Percentiles rank a stretch among this genome's conserved stretches.
Conservation (phyloP, 306 rosid genomes). For the Cucurbita argyrosperma region DNA sequence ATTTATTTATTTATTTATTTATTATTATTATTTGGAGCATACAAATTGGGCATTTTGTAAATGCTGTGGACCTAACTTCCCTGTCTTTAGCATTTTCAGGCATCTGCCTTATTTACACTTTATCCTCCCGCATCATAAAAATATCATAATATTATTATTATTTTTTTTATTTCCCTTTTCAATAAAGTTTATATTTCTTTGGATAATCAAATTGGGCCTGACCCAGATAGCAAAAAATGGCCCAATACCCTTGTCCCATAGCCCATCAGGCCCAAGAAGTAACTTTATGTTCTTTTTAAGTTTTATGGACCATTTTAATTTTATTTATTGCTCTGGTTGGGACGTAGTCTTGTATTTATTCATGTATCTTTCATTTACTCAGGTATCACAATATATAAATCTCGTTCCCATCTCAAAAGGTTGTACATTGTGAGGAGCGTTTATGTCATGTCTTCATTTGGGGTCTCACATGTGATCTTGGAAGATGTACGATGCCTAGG, state of each 20-base stretch:
- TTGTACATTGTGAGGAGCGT: too few species aligned
- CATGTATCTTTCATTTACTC: too few species aligned
- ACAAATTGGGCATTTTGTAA: constrained; percentile 21
- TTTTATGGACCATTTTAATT: too few species aligned
- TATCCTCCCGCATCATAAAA: neutral
- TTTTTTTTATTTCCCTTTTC: too few species aligned
- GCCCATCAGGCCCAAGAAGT: neutral
- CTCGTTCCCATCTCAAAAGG: too few species aligned
- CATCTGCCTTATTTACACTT: neutral
- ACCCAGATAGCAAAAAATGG: neutral
- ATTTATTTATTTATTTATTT: too few species aligned
- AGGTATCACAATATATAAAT: too few species aligned
- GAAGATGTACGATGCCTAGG: neutral
- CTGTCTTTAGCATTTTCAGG: neutral
- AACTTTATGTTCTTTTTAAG: too few species aligned
- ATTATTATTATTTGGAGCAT: constrained; percentile 31
- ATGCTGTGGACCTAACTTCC: constrained; percentile 3
- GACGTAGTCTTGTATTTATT: too few species aligned
- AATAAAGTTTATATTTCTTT: neutral
- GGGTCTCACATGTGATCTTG: neutral
- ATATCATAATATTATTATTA: neutral
- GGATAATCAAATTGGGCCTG: neutral
- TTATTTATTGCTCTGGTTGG: too few species aligned
- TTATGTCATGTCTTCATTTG: too few species aligned
- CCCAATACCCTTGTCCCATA: neutral